A percentile compares a stretch with the other conserved stretches of the same genome.
Evolutionary conservation across 495 filamentous ascomycete species (phyloP).

Genomic region (Aspergillus affinis): DNA sequence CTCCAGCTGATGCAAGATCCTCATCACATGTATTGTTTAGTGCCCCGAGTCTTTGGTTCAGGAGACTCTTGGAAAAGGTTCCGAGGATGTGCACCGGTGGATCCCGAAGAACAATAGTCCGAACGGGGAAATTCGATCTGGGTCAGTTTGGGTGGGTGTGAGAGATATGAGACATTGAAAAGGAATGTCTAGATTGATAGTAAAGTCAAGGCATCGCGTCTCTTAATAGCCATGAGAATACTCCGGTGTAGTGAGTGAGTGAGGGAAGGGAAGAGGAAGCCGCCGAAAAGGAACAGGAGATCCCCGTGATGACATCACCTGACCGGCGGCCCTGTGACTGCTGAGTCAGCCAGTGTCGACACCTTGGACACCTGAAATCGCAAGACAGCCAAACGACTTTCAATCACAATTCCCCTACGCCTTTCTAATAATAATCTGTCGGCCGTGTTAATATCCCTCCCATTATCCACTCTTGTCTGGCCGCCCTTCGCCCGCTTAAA

Average conservation of each 20-base stretch:
- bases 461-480: neutral
- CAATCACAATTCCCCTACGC: neutral
- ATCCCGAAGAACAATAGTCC: conserved; percentile 8
- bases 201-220: neutral
- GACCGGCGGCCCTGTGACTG: conserved; percentile 9
- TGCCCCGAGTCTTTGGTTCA: neutral
- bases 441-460: neutral
- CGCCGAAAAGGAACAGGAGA: neutral
- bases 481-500: neutral
- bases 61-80: conserved; percentile 1
- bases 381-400: conserved; percentile 7
- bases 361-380: conserved; percentile 16
- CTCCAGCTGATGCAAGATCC: conserved; percentile 2
- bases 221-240: too few species aligned
- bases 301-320: conserved; percentile 28
- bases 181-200: neutral
- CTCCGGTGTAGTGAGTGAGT: neutral
- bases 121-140: neutral
- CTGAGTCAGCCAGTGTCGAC: conserved; percentile 18
- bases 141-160: neutral
- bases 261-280: neutral
- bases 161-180: neutral
- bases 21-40: conserved; percentile 9
- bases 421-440: neutral
- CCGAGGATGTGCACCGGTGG: conserved; percentile 10